A percentile compares a stretch with the other conserved stretches of the same genome.
These are phyloP conservation scores for Barnettozyma hawaiiensis DNA, from an alignment of 1,139 yeast genomes.

Conservation along the genomic window DNA sequence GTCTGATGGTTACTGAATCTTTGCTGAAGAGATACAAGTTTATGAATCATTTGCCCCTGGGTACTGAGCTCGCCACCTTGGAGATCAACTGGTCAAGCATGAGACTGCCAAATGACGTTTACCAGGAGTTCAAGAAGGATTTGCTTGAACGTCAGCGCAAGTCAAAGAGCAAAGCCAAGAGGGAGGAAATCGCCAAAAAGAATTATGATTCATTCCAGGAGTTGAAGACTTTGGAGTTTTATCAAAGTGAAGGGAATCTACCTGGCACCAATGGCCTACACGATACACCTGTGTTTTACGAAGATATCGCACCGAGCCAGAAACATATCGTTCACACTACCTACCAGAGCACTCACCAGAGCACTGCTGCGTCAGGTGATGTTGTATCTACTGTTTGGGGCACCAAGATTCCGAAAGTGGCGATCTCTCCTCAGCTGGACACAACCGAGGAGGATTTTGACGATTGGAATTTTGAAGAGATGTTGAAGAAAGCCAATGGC, in stretches of 20 bases:
- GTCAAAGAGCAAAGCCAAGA: conserved; percentile 46
- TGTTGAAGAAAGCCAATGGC: conserved; percentile 16
- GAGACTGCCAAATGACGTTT: conserved; percentile 45
- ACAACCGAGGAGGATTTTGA: conserved; percentile 9
- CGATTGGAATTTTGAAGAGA: conserved; percentile 22
- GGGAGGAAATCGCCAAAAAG: conserved; percentile 61
- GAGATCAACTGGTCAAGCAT: conserved; percentile 72
- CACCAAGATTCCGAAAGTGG: conserved; percentile 39
- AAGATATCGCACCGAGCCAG: conserved; percentile 7
- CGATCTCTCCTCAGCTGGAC: not conserved
- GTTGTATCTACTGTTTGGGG: conserved; percentile 51
- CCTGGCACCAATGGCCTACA: not conserved
- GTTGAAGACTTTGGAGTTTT: conserved; percentile 48
- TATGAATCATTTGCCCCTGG: conserved; percentile 75
- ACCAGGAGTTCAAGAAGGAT: conserved; percentile 52
- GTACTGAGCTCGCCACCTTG: conserved; percentile 76
- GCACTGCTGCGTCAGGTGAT: conserved; percentile 1
- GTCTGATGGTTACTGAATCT: conserved; percentile 47
- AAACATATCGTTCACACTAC: no score
- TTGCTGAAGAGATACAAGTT: conserved; percentile 61
- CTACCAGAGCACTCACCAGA: no score
- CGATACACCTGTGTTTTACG: conserved; percentile 9
- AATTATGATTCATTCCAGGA: conserved; percentile 63
- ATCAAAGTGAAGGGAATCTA: conserved; percentile 17
- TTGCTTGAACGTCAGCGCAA: conserved; percentile 53